These are phyloP conservation scores for Thelonectria blattea DNA, from an alignment of 2,329 filamentous ascomycete genomes.

Conservation along the genomic window DNA sequence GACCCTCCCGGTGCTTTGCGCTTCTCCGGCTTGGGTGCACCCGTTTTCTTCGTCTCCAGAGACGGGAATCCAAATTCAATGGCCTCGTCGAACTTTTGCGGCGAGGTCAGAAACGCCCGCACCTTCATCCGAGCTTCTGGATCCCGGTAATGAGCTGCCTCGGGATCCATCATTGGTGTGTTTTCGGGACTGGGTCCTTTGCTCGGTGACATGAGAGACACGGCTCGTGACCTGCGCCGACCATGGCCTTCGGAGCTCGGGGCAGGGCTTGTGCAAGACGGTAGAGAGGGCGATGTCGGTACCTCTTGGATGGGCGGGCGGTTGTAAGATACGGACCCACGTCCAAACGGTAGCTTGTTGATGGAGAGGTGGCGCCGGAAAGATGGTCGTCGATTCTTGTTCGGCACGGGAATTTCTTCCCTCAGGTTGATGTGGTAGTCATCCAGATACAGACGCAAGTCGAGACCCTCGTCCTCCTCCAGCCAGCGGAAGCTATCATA, in stretches of 20 bases:
- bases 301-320: conserved; percentile 53
- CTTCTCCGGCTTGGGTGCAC: conserved; percentile 38
- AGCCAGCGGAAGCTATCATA: conserved; percentile 76
- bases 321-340: conserved; percentile 57
- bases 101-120: conserved; percentile 83
- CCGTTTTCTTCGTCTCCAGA: conserved; percentile 50
- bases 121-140: conserved; percentile 87
- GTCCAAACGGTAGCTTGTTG: conserved; percentile 67
- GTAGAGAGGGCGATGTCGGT: conserved; percentile 38
- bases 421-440: conserved; percentile 72
- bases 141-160: conserved; percentile 85
- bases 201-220: conserved; percentile 60
- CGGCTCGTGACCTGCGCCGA: conserved; percentile 59
- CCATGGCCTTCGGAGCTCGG: conserved; percentile 44
- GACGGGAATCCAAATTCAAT: conserved; percentile 92
- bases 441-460: conserved; percentile 70
- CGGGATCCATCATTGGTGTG: conserved; percentile 62
- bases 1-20: conserved; percentile 40
- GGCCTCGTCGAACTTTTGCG: conserved; percentile 94
- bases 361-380: conserved; percentile 77
- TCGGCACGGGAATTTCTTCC: conserved; percentile 52
- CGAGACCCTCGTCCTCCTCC: conserved; percentile 74
- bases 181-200: conserved; percentile 42
- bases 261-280: conserved; percentile 31
- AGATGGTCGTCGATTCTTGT: conserved; percentile 59